Conservation (phyloP, 1,284 basidiomycete genomes). For the Cutaneotrichosporon cyanovorans region DNA sequence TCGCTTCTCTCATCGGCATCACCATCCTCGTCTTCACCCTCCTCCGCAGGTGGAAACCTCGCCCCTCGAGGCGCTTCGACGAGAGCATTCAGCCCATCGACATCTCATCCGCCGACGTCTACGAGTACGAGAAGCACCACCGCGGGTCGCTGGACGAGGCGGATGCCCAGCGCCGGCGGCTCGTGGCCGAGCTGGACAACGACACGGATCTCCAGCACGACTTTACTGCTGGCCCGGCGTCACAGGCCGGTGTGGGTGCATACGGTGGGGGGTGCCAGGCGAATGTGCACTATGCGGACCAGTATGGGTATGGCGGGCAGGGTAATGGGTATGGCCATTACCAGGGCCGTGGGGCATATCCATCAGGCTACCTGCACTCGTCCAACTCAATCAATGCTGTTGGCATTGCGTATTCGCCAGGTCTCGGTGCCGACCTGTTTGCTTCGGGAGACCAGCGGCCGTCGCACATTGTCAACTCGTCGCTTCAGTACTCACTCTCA, state of each 20-base stretch:
- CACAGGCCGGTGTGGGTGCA: conserved; percentile 7
- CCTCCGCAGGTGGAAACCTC: conserved; percentile 86
- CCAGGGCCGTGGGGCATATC: too few relatives aligned
- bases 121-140: conserved; percentile 40
- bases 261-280: conserved; percentile 8
- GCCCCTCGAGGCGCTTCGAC: conserved; percentile 68
- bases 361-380: too few relatives aligned
- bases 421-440: too few relatives aligned
- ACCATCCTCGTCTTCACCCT: conserved; percentile 70
- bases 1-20: conserved; percentile 61
- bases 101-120: conserved; percentile 59
- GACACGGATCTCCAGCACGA: conserved; percentile 53
- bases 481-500: too few relatives aligned
- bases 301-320: conserved; percentile 9
- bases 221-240: conserved; percentile 60
- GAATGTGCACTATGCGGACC: conserved; percentile 11
- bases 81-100: conserved; percentile 52
- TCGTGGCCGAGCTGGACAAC: conserved; percentile 35
- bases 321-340: conserved; percentile 3
- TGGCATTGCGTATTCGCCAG: too few relatives aligned
- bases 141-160: conserved; percentile 34
- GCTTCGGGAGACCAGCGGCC: too few relatives aligned
- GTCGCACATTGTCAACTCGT: too few relatives aligned
- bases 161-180: conserved; percentile 35
- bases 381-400: too few relatives aligned